These are phyloP conservation scores for Lathyrus aphaca DNA, from an alignment of 306 rosid species.

Conservation along the genomic window DNA sequence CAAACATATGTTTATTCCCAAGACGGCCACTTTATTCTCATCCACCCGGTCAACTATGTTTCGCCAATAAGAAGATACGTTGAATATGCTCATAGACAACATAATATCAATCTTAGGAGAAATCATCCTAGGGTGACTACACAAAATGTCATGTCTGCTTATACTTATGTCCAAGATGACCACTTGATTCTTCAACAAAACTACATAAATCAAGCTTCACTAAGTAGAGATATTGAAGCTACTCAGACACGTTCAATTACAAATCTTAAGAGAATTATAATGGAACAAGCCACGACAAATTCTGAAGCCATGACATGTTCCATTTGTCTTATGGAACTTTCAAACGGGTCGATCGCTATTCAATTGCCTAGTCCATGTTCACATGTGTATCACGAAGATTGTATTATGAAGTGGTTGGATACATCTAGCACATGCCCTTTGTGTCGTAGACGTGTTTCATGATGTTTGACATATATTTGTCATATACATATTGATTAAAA, in stretches of 20 bases:
- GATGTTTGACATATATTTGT: background rate
- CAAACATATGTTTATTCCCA: too few species aligned
- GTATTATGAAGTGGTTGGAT: background rate
- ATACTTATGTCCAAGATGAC: background rate
- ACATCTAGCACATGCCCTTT: background rate
- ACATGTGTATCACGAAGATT: background rate
- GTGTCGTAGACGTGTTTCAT: background rate
- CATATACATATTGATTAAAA: too few species aligned
- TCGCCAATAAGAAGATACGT: background rate
- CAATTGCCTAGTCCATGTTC: background rate
- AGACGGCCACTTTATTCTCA: background rate
- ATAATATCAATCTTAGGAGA: background rate
- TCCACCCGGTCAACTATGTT: background rate
- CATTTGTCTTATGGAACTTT: background rate
- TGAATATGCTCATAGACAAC: background rate
- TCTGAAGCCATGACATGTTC: background rate
- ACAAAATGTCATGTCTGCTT: background rate
- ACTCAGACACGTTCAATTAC: background rate
- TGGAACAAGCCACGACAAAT: background rate
- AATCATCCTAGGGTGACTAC: background rate
- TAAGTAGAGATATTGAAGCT: background rate
- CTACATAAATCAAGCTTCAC: background rate
- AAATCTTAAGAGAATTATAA: background rate
- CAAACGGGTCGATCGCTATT: background rate
- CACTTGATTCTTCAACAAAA: too few species aligned